Conservation (phyloP, 257 asterid species). For the Orobanche coerulescens region DNA sequence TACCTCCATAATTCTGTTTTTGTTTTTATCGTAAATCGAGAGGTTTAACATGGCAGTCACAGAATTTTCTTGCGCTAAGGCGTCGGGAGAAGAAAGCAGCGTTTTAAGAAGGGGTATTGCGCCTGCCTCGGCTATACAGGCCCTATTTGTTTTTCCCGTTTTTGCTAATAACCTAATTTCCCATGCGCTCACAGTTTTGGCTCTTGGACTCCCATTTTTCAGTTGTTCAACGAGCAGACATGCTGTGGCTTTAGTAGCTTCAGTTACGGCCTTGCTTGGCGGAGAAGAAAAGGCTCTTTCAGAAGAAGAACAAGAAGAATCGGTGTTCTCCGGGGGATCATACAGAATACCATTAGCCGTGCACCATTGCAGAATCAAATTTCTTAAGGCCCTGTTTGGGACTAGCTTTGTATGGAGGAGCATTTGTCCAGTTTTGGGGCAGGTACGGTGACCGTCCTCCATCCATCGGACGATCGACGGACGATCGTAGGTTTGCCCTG, state of each 20-base stretch:
- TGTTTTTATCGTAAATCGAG: constrained; percentile 78
- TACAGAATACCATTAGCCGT: constrained; percentile 54
- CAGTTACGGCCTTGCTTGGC: constrained; percentile 56
- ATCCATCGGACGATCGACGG: constrained; percentile 70
- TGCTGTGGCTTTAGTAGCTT: constrained; percentile 71
- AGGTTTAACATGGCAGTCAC: constrained; percentile 85
- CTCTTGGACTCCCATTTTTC: constrained; percentile 47
- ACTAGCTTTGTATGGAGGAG: constrained; percentile 55
- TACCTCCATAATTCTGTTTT: constrained; percentile 63
- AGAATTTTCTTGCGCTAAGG: constrained; percentile 78
- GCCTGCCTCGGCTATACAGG: constrained; percentile 77
- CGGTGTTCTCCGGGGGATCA: constrained; percentile 51
- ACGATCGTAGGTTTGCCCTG: constrained; percentile 95
- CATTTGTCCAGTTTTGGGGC: constrained; percentile 85
- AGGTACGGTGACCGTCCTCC: constrained; percentile 77
- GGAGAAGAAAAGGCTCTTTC: constrained; percentile 28
- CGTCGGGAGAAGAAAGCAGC: constrained; percentile 49
- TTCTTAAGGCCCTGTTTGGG: constrained; percentile 65
- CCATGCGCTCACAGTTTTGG: constrained; percentile 68
- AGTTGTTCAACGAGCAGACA: constrained; percentile 54
- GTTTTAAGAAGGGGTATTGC: constrained; percentile 62
- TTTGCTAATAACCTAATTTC: constrained; percentile 78
- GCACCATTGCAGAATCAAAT: constrained; percentile 76
- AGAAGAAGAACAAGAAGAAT: constrained; percentile 34
- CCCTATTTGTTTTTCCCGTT: constrained; percentile 67